phyloP scores from a whole-genome alignment of 2,329 filamentous ascomycete genomes.

The Phaeosphaeria sp. region DNA sequence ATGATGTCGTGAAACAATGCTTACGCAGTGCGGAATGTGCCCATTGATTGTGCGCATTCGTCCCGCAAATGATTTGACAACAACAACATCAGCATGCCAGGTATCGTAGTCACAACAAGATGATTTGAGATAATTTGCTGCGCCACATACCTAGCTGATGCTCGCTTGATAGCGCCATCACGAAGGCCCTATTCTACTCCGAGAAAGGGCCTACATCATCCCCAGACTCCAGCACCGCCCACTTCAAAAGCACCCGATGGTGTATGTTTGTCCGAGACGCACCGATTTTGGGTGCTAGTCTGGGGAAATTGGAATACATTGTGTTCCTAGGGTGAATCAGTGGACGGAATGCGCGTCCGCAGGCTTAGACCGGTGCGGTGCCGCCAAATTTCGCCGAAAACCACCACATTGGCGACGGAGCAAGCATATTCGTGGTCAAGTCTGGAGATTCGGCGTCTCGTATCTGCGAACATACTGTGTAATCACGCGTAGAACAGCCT shows the following conservation, averaged over 20 bases:
- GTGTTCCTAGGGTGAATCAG: not conserved
- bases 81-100: not conserved
- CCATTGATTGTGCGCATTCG: not conserved
- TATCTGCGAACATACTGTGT: not conserved
- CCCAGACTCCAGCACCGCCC: not conserved
- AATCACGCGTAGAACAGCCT: not conserved
- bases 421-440: not conserved
- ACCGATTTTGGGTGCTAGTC: not conserved
- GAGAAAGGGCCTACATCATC: not conserved
- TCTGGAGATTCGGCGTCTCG: not conserved
- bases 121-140: not conserved
- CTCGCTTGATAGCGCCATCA: not conserved
- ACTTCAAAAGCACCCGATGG: not conserved
- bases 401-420: not conserved
- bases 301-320: not conserved
- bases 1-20: not conserved
- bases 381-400: not conserved
- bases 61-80: not conserved
- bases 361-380: not conserved
- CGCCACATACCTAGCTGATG: not conserved
- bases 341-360: not conserved
- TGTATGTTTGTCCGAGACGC: not conserved
- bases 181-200: not conserved
- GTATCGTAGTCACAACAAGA: not conserved
- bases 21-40: not conserved